A percentile compares a stretch with the other conserved stretches of the same genome.
Conservation (phyloP, 2,329 filamentous ascomycete genomes). For the Neofusicoccum ribis region DNA sequence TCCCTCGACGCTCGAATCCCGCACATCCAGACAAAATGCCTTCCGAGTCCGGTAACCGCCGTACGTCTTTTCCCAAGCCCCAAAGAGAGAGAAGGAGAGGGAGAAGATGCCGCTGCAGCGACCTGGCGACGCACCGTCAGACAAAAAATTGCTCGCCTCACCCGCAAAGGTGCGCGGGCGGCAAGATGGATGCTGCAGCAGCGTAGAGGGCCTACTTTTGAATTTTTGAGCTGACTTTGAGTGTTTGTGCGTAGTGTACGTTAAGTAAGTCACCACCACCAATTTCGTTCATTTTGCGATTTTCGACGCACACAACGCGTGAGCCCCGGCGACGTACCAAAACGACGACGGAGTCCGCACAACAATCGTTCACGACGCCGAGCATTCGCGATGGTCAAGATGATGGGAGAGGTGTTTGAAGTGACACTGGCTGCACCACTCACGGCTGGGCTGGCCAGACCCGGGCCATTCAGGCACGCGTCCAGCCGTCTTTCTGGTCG, state of each 20-base stretch:
- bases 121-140: background rate
- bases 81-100: background rate
- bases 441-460: too few relatives aligned
- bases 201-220: background rate
- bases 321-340: background rate
- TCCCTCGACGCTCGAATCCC: background rate
- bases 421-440: too few relatives aligned
- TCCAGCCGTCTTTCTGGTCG: too few relatives aligned
- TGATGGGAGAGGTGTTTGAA: too few relatives aligned
- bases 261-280: slow-evolving; percentile 7
- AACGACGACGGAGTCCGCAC: too few relatives aligned
- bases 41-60: slow-evolving; percentile 84
- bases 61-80: slow-evolving; percentile 59
- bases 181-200: background rate
- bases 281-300: background rate
- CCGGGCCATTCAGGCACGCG: too few relatives aligned
- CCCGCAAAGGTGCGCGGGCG: background rate
- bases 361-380: background rate
- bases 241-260: slow-evolving; percentile 13
- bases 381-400: background rate
- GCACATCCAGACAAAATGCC: slow-evolving; percentile 69
- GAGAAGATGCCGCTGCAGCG: background rate
- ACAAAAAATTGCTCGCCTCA: too few relatives aligned
- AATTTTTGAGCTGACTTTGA: slow-evolving; percentile 16
- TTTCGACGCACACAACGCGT: background rate